Evolutionary conservation across 257 asterid species (phyloP).

Genomic region (Solanum appendiculatum): DNA sequence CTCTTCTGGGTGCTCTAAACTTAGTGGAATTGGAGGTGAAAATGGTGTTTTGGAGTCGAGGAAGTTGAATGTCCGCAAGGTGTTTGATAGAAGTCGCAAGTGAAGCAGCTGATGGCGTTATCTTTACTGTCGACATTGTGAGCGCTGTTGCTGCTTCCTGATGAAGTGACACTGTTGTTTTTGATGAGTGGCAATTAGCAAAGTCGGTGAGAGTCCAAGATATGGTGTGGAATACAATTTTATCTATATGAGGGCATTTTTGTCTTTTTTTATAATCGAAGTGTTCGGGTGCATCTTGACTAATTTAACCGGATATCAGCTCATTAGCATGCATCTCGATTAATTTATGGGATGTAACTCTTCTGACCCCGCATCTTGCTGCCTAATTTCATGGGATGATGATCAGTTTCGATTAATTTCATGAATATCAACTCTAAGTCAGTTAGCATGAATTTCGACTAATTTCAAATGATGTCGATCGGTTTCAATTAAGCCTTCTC

Average conservation of each 20-base stretch:
- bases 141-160: neutral
- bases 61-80: slow-evolving; percentile 17
- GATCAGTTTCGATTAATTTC: no score
- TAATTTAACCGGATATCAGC: neutral
- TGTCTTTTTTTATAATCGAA: neutral
- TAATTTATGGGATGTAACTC: no score
- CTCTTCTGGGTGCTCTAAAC: slow-evolving; percentile 5
- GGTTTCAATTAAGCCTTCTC: neutral
- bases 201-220: neutral
- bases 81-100: slow-evolving; percentile 43
- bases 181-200: neutral
- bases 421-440: no score
- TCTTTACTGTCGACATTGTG: slow-evolving; percentile 43
- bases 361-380: no score
- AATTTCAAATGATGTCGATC: neutral
- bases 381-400: no score
- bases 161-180: no score
- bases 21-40: slow-evolving; percentile 12
- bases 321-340: neutral
- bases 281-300: neutral
- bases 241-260: neutral
- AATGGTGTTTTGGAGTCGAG: slow-evolving; percentile 10
- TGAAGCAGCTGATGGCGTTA: slow-evolving; percentile 42
- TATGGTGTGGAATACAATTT: neutral
- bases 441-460: neutral